Evolutionary conservation across 352 stramenopile species (phyloP), one percentile per base, ranked within the genome.

Genomic region (Pythium scleroteichum): DNA sequence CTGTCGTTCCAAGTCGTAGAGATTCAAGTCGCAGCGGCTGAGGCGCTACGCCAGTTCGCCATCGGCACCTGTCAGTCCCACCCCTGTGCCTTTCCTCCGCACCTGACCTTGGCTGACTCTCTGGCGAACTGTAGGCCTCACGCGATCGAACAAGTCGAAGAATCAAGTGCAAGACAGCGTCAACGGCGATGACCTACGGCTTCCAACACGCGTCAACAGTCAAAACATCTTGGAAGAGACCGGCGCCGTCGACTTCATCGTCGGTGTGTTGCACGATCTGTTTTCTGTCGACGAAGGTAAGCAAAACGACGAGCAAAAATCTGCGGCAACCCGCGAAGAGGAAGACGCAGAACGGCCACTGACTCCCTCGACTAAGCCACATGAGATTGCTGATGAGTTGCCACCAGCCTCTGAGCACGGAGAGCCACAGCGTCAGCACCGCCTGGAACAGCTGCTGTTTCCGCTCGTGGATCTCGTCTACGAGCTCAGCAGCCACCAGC

Each of bases 201-300:
- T 87, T 12, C 75, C 82, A 7, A 81, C 81, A 8, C 71, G 78
- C 0, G 73, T 85, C 16, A 84, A 87, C 27, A 87, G 78, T 32
- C 81, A 87, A 35, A 89, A 86, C 27, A 51, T 91, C 13, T 64
- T 93, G 63, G 79, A 88, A 50, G 76, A 89, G 47, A 90, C 78
- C 0, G 75, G 79, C 9, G 67, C 73, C 1, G 74, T 88, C 2
- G 77, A 90, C 33, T 66, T 73, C 6, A 75, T 90, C 53, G 76
- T 90, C 24, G 67, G 61, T 0, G 78, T 87, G 4, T 72, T 91
- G 53, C 81, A 88, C 49, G 75, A 87, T 38, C 52, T 93, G 9
- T 90, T 93, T n/a, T 76, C 79, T 8, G 78, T 90, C 16, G 74
- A 87, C 13, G 70, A 82, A 22, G 33, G 60, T 0, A 32, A 39